Evolutionary conservation across 495 filamentous ascomycete species (phyloP).

Genomic region (Pyrenopolyporus hunteri): DNA sequence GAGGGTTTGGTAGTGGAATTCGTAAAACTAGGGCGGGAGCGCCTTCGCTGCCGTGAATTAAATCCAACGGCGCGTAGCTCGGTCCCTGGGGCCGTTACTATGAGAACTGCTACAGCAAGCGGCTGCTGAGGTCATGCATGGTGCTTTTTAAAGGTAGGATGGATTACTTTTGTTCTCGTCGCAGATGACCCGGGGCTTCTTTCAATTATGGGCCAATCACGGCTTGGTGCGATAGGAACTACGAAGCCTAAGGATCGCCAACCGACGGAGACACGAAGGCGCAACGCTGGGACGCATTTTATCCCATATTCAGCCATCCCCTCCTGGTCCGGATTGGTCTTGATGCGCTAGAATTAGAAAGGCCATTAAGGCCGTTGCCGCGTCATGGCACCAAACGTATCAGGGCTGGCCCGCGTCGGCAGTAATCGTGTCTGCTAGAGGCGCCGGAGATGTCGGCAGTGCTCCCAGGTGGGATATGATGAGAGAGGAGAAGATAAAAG

Average conservation of each 20-base stretch:
- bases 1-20: conserved; percentile 4
- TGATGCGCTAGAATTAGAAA: conserved; percentile 12
- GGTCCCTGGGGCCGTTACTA: conserved; percentile 22
- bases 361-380: neutral
- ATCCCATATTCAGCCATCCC: too few relatives aligned
- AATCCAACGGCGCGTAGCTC: conserved; percentile 10
- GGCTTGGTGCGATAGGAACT: too few relatives aligned
- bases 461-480: conserved; percentile 22
- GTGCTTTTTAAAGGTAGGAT: conserved; percentile 47
- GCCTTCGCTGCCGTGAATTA: conserved; percentile 5
- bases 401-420: conserved; percentile 18
- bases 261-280: too few relatives aligned
- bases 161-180: conserved; percentile 10
- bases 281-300: too few relatives aligned
- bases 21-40: conserved; percentile 4
- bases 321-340: too few relatives aligned
- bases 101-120: conserved; percentile 46
- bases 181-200: neutral
- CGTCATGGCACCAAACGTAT: conserved; percentile 20
- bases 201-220: neutral
- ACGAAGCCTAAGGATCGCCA: too few relatives aligned
- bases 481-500: conserved; percentile 17
- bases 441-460: conserved; percentile 17
- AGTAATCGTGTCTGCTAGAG: conserved; percentile 16
- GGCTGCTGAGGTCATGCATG: conserved; percentile 42